phyloP scores from a whole-genome alignment of 257 asterid genomes.

The Solanum stenotomum region DNA sequence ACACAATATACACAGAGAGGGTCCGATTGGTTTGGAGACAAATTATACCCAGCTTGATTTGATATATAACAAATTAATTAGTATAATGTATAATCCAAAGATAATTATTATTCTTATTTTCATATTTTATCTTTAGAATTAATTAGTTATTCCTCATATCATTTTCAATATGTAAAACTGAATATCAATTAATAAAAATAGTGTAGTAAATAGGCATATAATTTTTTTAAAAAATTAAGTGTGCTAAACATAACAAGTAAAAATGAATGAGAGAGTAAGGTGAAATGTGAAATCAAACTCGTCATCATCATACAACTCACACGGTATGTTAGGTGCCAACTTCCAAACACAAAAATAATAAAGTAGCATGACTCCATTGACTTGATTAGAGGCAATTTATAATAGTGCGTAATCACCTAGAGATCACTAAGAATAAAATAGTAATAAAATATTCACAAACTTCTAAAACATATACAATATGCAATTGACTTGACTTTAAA shows the following conservation, averaged over 20 bases:
- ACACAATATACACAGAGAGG: not conserved
- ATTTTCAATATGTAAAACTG: no score
- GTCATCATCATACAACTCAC: not conserved
- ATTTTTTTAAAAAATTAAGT: no score
- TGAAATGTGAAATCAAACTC: not conserved
- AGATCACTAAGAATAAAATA: not conserved
- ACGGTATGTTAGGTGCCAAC: not conserved
- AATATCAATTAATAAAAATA: no score
- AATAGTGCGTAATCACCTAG: not conserved
- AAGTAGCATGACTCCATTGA: not conserved
- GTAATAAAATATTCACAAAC: not conserved
- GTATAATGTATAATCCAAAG: not conserved
- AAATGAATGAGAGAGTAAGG: fast-evolving
- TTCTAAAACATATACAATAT: not conserved
- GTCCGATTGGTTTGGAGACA: not conserved
- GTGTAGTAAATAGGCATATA: not conserved
- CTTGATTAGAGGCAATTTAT: not conserved
- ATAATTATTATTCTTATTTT: no score
- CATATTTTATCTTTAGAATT: no score
- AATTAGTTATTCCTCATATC: no score
- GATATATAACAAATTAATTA: not conserved
- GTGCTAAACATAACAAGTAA: no score
- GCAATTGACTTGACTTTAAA: not conserved
- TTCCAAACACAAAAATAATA: not conserved
- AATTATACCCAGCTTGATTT: not conserved